Evolutionary conservation across 306 rosid genomes (phyloP).

Genomic region (Cicer judaicum): DNA sequence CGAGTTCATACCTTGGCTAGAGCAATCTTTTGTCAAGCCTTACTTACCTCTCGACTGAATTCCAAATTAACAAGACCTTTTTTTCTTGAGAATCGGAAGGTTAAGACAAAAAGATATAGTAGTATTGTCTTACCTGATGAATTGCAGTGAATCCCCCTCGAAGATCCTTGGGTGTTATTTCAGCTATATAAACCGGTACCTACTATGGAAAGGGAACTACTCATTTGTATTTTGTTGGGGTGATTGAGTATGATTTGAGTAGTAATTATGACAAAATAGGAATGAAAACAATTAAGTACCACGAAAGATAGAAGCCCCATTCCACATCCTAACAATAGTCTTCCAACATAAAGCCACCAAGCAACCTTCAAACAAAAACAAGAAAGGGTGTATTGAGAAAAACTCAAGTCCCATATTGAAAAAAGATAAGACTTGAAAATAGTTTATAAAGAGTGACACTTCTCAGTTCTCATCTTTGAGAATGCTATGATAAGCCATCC

Average conservation of each 20-base stretch:
- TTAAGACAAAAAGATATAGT: not conserved
- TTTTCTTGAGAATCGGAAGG: too few relatives aligned
- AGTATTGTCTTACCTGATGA: slow-evolving; percentile 59
- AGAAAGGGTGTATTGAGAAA: too few relatives aligned
- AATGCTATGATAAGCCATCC: slow-evolving; percentile 78
- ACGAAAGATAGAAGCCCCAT: slow-evolving; percentile 81
- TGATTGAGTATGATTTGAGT: not conserved
- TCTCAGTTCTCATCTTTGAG: slow-evolving; percentile 31
- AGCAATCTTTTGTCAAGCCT: too few relatives aligned
- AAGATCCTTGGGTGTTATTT: slow-evolving; percentile 73
- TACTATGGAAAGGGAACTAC: slow-evolving; percentile 37
- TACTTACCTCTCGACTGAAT: too few relatives aligned
- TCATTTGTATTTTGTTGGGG: slow-evolving; percentile 7
- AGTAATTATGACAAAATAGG: slow-evolving; percentile 23
- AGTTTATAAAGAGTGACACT: too few relatives aligned
- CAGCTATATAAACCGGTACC: slow-evolving; percentile 81
- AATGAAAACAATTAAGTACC: slow-evolving; percentile 57
- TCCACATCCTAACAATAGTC: slow-evolving; percentile 81
- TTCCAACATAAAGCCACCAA: slow-evolving; percentile 81
- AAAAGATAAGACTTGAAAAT: too few relatives aligned
- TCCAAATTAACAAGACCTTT: too few relatives aligned
- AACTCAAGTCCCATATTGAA: too few relatives aligned
- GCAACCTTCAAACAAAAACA: slow-evolving; percentile 56
- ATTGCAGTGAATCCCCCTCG: slow-evolving; percentile 70
- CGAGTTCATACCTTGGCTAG: too few relatives aligned